These are phyloP conservation scores for Pseudocercospora macadamiae DNA, from an alignment of 2,329 filamentous ascomycete genomes.

Conservation along the genomic window DNA sequence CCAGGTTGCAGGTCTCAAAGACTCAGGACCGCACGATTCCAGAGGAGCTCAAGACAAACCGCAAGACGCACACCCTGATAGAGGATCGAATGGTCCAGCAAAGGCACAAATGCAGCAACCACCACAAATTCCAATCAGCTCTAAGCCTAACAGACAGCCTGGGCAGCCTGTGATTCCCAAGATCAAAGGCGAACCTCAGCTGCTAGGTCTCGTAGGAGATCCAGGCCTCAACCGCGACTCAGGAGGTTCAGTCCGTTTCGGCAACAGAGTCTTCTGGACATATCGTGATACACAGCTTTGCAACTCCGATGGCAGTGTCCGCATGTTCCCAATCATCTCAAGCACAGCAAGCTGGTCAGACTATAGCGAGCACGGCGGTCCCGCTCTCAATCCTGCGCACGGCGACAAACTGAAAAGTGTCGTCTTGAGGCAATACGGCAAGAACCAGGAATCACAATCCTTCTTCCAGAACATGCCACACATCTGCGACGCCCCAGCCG, in stretches of 20 bases:
- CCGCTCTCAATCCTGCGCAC: slow-evolving; percentile 15
- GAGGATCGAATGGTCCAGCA: background rate
- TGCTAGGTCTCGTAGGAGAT: slow-evolving; percentile 22
- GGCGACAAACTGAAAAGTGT: slow-evolving; percentile 11
- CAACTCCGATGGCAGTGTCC: slow-evolving; percentile 19
- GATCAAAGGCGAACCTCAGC: slow-evolving; percentile 17
- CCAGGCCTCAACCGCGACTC: slow-evolving; percentile 23
- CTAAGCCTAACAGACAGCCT: slow-evolving; percentile 9
- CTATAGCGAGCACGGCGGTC: slow-evolving; percentile 16
- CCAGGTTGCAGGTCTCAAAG: slow-evolving; percentile 4
- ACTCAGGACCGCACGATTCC: slow-evolving; percentile 4
- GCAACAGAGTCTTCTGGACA: slow-evolving; percentile 23
- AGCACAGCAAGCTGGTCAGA: slow-evolving; percentile 27
- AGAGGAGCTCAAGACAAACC: slow-evolving; percentile 10
- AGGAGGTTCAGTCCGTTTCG: slow-evolving; percentile 22
- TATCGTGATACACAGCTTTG: slow-evolving; percentile 24
- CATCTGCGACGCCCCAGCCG: slow-evolving; percentile 17
- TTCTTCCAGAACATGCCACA: slow-evolving; percentile 19
- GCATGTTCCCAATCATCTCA: slow-evolving; percentile 23
- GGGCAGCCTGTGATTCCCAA: slow-evolving; percentile 16
- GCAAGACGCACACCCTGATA: slow-evolving; percentile 1
- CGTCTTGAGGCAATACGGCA: slow-evolving; percentile 20
- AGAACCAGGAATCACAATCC: slow-evolving; percentile 16
- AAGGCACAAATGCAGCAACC: background rate
- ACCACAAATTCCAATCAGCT: background rate